Evolutionary conservation across 1,284 basidiomycete species (phyloP).

Genomic region (Cryptococcus sp.): DNA sequence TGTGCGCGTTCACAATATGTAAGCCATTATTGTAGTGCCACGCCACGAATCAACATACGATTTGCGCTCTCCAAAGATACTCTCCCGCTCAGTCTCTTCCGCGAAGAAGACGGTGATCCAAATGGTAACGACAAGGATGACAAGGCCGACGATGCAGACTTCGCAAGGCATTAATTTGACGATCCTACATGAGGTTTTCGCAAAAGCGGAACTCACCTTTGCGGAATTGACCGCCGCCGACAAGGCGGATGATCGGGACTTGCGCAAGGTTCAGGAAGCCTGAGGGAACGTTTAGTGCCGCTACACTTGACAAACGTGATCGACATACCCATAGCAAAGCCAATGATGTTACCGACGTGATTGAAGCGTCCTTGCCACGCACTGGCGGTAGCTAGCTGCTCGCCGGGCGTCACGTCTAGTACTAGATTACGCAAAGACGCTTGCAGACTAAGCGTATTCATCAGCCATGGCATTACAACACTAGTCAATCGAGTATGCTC

Average conservation of each 20-base stretch:
- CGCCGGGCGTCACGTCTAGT: conserved; percentile 80
- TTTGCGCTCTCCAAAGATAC: conserved; percentile 48
- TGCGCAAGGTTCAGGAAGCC: conserved; percentile 82
- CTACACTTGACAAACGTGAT: background rate
- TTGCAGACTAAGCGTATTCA: conserved; percentile 65
- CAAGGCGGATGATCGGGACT: conserved; percentile 69
- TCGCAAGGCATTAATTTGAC: background rate
- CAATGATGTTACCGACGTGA: conserved; percentile 90
- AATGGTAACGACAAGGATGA: conserved; percentile 77
- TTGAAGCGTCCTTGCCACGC: conserved; percentile 98
- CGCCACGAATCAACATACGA: conserved; percentile 28
- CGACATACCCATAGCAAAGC: conserved; percentile 77
- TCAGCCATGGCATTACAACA: background rate
- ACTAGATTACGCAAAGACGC: conserved; percentile 88
- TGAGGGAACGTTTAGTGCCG: conserved; percentile 33
- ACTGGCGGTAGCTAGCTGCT: conserved; percentile 87
- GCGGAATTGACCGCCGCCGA: conserved; percentile 94
- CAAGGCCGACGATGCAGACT: conserved; percentile 82
- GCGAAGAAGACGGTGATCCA: conserved; percentile 82
- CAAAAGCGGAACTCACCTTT: conserved; percentile 56
- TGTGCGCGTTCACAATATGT: conserved; percentile 13
- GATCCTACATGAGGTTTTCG: background rate
- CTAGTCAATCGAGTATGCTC: conserved; percentile 9
- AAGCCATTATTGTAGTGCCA: conserved; percentile 8
- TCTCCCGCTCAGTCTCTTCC: conserved; percentile 68